Evolutionary conservation across 2,329 filamentous ascomycete species (phyloP), one percentile per base, ranked within the genome.

Genomic region (Fusarium sp.): DNA sequence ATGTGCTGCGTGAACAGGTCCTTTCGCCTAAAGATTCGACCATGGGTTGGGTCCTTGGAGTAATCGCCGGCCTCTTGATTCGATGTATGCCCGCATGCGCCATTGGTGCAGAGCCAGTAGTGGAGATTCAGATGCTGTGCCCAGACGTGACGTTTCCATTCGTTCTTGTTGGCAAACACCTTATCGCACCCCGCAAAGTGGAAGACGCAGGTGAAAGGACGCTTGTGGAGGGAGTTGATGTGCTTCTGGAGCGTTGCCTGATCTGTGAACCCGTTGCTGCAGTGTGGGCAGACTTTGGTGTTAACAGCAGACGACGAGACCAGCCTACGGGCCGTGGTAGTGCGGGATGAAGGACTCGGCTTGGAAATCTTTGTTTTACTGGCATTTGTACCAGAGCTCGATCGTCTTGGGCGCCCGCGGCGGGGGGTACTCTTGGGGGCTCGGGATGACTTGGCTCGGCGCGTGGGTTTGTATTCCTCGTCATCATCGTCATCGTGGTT

Each of bases 1-100:
- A 96, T 88, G 79, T 98, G 96, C 79, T 97, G 95, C 0, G 93
- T 94, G 84, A 95, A 98, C 11, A 98, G 89, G 79, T 98, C 95
- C 81, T 97, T 97, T 78, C 95, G 93, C 83, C 97, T 97, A 86
- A 98, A 98, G 77, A 88, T 86, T 35, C 84, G 83, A n/a, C 87
- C 91, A 77, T 92, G 91, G 42, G 85, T 85, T 7, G 87, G 82
- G 13, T 77, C 77, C 5, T 57, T 64, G 6, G 71, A 29, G 22
- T 52, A 31, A 18, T 47, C 20, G 27, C 72, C 65, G 9, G 63
- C 61, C 25, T 69, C 68, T 4, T 70, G 76, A 54, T 77, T 80
- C 27, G 79, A 79, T 13, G 79, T 76, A 29, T 83, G 79, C 18
- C 80, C 82, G 80, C 91, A 92, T 9, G 82, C 79, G 70, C 90